Percentiles rank a stretch among this genome's conserved stretches.
phyloP scores from a whole-genome alignment of 2,329 filamentous ascomycete genomes.

The Ascochyta fabae region DNA sequence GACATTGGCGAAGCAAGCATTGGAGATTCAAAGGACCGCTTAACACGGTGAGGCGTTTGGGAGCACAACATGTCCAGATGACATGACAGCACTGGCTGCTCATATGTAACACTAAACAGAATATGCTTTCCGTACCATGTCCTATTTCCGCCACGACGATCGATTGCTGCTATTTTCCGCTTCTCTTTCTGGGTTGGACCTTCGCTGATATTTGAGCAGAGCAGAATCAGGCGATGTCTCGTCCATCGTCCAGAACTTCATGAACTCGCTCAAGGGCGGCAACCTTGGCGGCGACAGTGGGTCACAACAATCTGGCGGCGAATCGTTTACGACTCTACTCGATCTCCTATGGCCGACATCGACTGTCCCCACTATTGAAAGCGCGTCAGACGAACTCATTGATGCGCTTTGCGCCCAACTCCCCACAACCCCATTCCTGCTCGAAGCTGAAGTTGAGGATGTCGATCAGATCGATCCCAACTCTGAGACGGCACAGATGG shows the following conservation, averaged over 20 bases:
- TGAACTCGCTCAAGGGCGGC: slow-evolving; percentile 76
- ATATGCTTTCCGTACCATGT: slow-evolving; percentile 39
- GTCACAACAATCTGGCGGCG: slow-evolving; percentile 52
- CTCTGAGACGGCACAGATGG: slow-evolving; percentile 71
- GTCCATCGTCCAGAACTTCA: slow-evolving; percentile 83
- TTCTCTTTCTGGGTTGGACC: slow-evolving; percentile 9
- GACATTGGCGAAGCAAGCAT: slow-evolving; percentile 25
- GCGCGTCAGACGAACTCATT: slow-evolving; percentile 67
- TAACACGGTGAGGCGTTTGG: slow-evolving; percentile 44
- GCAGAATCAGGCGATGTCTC: slow-evolving; percentile 71
- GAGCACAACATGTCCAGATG: slow-evolving; percentile 30
- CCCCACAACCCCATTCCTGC: slow-evolving; percentile 77
- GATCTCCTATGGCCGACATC: slow-evolving; percentile 81
- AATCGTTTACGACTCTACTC: slow-evolving; percentile 80
- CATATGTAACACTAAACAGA: slow-evolving; percentile 47
- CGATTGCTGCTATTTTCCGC: slow-evolving; percentile 18
- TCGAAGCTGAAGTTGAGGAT: slow-evolving; percentile 72
- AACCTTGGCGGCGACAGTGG: slow-evolving; percentile 49
- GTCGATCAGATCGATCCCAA: slow-evolving; percentile 70
- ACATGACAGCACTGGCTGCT: slow-evolving; percentile 33
- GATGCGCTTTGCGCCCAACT: slow-evolving; percentile 79
- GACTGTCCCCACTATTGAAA: slow-evolving; percentile 79
- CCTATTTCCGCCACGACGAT: slow-evolving; percentile 40
- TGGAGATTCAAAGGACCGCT: slow-evolving; percentile 22
- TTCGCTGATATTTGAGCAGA: slow-evolving; percentile 37